phyloP scores from a whole-genome alignment of 192 early-diverging fungal genomes.

The Lunasporangiospora selenospora region DNA sequence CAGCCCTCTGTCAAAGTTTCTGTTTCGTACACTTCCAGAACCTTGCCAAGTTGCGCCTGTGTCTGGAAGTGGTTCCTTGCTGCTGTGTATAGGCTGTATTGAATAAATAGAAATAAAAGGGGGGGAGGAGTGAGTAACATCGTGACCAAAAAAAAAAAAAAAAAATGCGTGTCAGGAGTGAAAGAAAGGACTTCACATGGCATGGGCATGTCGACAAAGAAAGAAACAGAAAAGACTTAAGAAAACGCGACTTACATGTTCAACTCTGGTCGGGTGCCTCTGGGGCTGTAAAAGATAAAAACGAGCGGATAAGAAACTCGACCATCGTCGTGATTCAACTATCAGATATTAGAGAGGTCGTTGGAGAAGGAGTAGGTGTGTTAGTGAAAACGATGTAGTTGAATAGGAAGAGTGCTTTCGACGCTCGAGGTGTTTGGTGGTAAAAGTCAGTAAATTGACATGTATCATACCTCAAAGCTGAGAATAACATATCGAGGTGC shows the following conservation, averaged over 20 bases:
- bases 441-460: too few species aligned
- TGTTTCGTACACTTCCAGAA: conserved; percentile 74
- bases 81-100: conserved; percentile 60
- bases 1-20: conserved; percentile 73
- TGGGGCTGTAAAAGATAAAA: conserved; percentile 71
- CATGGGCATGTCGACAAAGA: neutral
- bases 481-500: conserved; percentile 67
- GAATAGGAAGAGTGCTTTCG: too few species aligned
- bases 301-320: conserved; percentile 78
- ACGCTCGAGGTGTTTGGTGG: too few species aligned
- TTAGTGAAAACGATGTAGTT: too few species aligned
- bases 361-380: too few species aligned
- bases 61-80: conserved; percentile 68
- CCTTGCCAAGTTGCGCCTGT: conserved; percentile 69
- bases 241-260: conserved; percentile 58
- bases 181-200: neutral
- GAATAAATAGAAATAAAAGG: neutral
- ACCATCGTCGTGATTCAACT: conserved; percentile 67
- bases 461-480: conserved; percentile 63
- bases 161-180: neutral
- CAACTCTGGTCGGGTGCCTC: conserved; percentile 48
- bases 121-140: neutral
- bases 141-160: conserved; percentile 1
- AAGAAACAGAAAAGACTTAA: neutral
- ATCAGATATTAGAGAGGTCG: neutral